Conservation (phyloP, 139 green algal species). For the Chlorella sorokiniana region DNA sequence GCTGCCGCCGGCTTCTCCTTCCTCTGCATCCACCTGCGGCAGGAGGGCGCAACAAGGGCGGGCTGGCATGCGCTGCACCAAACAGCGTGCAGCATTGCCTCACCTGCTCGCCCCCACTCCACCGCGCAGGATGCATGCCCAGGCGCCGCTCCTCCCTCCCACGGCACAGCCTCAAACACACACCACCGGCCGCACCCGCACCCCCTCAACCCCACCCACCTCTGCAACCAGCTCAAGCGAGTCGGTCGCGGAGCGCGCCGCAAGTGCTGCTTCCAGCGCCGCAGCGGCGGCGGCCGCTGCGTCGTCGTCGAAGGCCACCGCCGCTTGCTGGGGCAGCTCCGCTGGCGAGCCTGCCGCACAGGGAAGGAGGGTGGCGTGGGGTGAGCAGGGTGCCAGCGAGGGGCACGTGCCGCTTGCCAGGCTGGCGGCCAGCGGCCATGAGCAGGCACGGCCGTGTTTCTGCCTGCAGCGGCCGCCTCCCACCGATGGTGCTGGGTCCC, state of each 20-base stretch:
- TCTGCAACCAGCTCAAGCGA: background rate
- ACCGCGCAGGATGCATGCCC: too few species aligned
- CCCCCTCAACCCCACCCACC: background rate
- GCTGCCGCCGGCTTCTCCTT: background rate
- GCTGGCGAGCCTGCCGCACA: background rate
- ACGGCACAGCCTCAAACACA: background rate
- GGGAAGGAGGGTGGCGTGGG: background rate
- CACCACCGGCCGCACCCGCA: too few species aligned
- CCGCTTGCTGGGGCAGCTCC: background rate
- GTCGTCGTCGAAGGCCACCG: constrained; percentile 3
- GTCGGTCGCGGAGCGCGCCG: background rate
- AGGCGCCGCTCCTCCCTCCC: background rate
- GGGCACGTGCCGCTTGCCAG: background rate
- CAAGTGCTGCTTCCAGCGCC: background rate
- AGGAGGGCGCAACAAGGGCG: too few species aligned
- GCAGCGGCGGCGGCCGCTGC: constrained; percentile 1
- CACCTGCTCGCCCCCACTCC: too few species aligned
- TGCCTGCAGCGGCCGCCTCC: too few species aligned
- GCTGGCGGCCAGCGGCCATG: background rate
- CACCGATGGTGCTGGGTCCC: constrained; percentile 27
- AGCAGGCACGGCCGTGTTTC: too few species aligned
- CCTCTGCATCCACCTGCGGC: background rate
- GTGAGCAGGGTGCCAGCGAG: too few species aligned
- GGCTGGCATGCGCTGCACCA: background rate
- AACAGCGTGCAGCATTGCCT: background rate